Conservation (phyloP, 352 stramenopile genomes). For the Elongisporangium anandrum region DNA sequence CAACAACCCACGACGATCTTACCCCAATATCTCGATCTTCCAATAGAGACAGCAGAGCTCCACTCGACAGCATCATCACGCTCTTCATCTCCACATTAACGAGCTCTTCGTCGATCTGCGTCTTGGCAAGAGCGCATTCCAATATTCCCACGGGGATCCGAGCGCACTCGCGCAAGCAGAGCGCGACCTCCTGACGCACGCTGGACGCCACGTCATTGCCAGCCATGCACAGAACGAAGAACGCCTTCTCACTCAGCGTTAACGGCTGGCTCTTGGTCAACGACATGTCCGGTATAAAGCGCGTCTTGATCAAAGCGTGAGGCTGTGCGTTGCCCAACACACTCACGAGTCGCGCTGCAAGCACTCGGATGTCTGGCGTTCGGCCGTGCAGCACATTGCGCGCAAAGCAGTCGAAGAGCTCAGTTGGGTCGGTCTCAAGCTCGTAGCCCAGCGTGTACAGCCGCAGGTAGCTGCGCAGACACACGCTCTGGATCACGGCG, state of each 20-base stretch:
- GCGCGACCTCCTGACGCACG: slow-evolving; percentile 37
- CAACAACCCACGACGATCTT: slow-evolving; percentile 6
- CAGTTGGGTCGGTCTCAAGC: background rate
- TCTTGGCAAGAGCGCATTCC: slow-evolving; percentile 48
- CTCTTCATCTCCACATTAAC: slow-evolving; percentile 32
- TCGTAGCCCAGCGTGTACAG: slow-evolving; percentile 27
- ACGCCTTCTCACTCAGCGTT: slow-evolving; percentile 31
- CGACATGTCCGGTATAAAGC: slow-evolving; percentile 16
- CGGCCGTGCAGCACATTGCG: slow-evolving; percentile 27
- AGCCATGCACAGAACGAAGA: slow-evolving; percentile 43
- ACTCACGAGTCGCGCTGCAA: slow-evolving; percentile 30
- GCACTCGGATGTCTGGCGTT: slow-evolving; percentile 19
- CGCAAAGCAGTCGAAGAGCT: slow-evolving; percentile 32
- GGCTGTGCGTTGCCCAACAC: slow-evolving; percentile 17
- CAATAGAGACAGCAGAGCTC: slow-evolving; percentile 49
- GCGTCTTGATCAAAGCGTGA: slow-evolving; percentile 16
- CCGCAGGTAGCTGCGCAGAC: slow-evolving; percentile 48
- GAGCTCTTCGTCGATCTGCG: slow-evolving; percentile 43
- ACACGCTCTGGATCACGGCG: slow-evolving; percentile 42
- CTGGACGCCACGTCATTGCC: slow-evolving; percentile 19
- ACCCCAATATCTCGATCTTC: slow-evolving; percentile 39
- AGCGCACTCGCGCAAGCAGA: slow-evolving; percentile 26
- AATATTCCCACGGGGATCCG: slow-evolving; percentile 13
- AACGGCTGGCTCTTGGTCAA: slow-evolving; percentile 4
- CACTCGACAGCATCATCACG: slow-evolving; percentile 58